These are phyloP conservation scores for Microsporum ferrugineum DNA, from an alignment of 2,329 filamentous ascomycete species.

Conservation along the genomic window DNA sequence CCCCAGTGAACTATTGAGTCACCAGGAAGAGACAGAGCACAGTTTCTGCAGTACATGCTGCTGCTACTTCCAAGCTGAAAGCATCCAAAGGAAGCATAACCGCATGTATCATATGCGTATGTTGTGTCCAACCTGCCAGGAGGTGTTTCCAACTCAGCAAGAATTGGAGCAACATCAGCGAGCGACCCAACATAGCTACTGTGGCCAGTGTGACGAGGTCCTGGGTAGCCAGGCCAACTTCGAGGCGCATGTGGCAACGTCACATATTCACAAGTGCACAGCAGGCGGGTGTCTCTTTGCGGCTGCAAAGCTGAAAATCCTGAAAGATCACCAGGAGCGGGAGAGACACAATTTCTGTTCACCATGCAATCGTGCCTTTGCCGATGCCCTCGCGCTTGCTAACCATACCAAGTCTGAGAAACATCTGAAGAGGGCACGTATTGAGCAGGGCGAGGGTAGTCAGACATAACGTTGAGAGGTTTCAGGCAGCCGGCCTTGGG, in stretches of 20 bases:
- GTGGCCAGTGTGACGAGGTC: neutral
- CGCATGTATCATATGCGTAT: neutral
- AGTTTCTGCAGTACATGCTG: constrained; percentile 12
- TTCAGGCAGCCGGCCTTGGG: neutral
- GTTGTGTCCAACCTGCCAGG: neutral
- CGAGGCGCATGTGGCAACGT: neutral
- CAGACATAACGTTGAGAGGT: neutral
- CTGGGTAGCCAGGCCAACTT: neutral
- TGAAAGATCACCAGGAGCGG: constrained; percentile 8
- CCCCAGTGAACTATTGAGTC: constrained; percentile 2
- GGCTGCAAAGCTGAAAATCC: neutral
- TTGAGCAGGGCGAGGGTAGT: neutral
- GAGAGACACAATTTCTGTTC: constrained; percentile 11
- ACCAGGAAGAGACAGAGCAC: constrained; percentile 10
- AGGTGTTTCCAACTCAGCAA: neutral
- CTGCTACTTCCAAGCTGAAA: constrained; percentile 10
- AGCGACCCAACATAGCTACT: neutral
- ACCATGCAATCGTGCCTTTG: constrained; percentile 10
- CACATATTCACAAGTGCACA: constrained; percentile 5
- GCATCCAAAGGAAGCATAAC: constrained; percentile 6
- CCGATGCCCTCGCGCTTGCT: constrained; percentile 5
- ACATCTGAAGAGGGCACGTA: neutral
- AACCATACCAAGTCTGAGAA: constrained; percentile 7
- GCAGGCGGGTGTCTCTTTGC: constrained; percentile 2
- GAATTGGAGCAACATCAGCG: neutral